Evolutionary conservation across 495 filamentous ascomycete species (phyloP), one percentile per base, ranked within the genome.

Genomic region (Tuber calosporum): DNA sequence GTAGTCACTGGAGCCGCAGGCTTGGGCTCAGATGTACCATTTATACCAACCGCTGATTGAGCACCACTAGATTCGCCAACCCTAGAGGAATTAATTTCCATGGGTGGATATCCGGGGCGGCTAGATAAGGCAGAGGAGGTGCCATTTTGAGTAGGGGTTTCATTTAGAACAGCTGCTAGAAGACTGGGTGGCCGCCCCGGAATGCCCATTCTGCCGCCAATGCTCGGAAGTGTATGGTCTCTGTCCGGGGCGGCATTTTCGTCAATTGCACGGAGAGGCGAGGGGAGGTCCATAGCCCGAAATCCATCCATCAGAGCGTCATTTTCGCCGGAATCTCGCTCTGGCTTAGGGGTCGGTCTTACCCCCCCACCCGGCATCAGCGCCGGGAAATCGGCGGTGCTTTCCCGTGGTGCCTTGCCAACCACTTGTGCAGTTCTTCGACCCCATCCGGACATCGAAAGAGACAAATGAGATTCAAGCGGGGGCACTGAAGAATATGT

Each of bases 301-400:
- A 80, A 81, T 39, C 79, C 79, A 9, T 79, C 75, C 69, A 81
- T 73, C 1, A 81, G 41, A 36, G 78, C 72, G 40, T 81, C 75
- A 4, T 73, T 74, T 41, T 77, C 73, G 15, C 40, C 43, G 40
- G 38, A 62, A 26, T 73, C 70, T 19, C 30, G 15, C 40, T 74
- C 74, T 8, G 43, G 38, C 42, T 68, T 77, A 45, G 69, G 68
- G 19, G 34, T 37, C 7, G 39, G 36, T 38, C 72, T 75, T 30
- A 53, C 7, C 19, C 53, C 34, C 13, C 26, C 6, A 62, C 19
- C 53, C 11, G 13, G 53, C 2, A 30, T 62, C 3, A 26, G 53
- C 53, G 13, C 30, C 30, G 17, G 53, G 26, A 34, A 34, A 62
- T 34, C 13, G 4, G 53, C 15, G 4, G 13, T 30, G 26, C 30